Evolutionary conservation across 2,329 filamentous ascomycete species (phyloP).

Genomic region (Daldinia eschscholtzii): DNA sequence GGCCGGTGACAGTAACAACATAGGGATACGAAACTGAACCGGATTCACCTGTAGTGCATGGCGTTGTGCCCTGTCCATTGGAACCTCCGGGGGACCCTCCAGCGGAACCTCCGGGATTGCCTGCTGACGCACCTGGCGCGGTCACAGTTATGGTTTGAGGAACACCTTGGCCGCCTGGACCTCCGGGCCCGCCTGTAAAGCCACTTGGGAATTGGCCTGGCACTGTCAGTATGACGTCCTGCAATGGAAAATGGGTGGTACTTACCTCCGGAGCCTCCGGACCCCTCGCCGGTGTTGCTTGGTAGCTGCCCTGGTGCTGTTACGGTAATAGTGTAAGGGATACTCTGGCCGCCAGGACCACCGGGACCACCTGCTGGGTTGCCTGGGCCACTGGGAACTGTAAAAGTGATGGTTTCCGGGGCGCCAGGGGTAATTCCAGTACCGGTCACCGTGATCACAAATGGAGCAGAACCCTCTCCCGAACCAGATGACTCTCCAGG

Average conservation of each 20-base stretch:
- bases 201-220: conserved; percentile 25
- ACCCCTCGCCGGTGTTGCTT: conserved; percentile 28
- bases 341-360: conserved; percentile 28
- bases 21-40: conserved; percentile 25
- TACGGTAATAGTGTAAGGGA: conserved; percentile 39
- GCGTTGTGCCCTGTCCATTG: conserved; percentile 34
- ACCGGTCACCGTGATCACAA: conserved; percentile 33
- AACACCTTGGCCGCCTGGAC: conserved; percentile 27
- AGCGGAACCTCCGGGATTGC: conserved; percentile 28
- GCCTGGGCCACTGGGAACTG: conserved; percentile 26
- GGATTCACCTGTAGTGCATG: conserved; percentile 34
- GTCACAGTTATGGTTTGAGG: conserved; percentile 41
- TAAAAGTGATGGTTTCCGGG: conserved; percentile 35
- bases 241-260: not conserved
- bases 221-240: conserved; percentile 20
- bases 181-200: conserved; percentile 28
- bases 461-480: conserved; percentile 20
- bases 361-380: conserved; percentile 26
- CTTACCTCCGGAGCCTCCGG: conserved; percentile 32
- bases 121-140: conserved; percentile 31
- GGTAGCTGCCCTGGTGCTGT: conserved; percentile 34
- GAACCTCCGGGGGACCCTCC: conserved; percentile 28
- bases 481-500: conserved; percentile 29
- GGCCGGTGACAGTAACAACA: conserved; percentile 26
- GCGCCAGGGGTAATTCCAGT: conserved; percentile 33